Evolutionary conservation across 2,329 filamentous ascomycete genomes (phyloP).

Genomic region (Paecilomyces dactylethromorphus): DNA sequence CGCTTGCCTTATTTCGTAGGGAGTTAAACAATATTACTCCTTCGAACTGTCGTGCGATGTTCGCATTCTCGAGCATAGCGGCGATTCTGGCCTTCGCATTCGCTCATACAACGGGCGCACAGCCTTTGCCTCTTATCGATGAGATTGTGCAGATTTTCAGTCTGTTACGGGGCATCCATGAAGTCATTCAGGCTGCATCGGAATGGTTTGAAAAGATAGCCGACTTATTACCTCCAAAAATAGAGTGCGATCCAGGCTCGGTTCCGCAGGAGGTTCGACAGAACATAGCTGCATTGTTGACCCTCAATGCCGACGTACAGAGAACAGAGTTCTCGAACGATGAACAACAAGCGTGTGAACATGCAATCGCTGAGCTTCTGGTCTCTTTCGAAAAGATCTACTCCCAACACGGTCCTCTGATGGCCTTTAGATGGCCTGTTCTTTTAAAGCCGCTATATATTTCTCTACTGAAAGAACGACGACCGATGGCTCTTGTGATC

Average conservation of each 20-base stretch:
- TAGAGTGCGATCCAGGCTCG: slow-evolving; percentile 6
- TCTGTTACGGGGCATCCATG: slow-evolving; percentile 21
- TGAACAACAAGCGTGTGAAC: slow-evolving; percentile 14
- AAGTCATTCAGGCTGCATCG: slow-evolving; percentile 16
- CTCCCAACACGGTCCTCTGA: slow-evolving; percentile 10
- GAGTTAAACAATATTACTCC: slow-evolving; percentile 17
- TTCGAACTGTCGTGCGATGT: slow-evolving; percentile 25
- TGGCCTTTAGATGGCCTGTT: slow-evolving; percentile 53
- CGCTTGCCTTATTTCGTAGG: slow-evolving; percentile 18
- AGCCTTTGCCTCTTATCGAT: slow-evolving; percentile 12
- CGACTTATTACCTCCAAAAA: slow-evolving; percentile 5
- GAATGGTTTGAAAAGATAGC: slow-evolving; percentile 14
- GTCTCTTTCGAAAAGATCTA: slow-evolving; percentile 13
- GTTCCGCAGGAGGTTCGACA: slow-evolving; percentile 13
- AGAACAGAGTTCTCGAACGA: slow-evolving; percentile 10
- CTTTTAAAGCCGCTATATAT: slow-evolving; percentile 60
- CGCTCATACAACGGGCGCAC: slow-evolving; percentile 11
- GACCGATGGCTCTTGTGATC: slow-evolving; percentile 57
- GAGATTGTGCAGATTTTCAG: slow-evolving; percentile 18
- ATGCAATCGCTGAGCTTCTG: slow-evolving; percentile 14
- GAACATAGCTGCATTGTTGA: slow-evolving; percentile 4
- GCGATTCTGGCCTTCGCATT: slow-evolving; percentile 24
- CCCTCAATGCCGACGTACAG: slow-evolving; percentile 9
- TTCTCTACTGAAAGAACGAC: slow-evolving; percentile 52
- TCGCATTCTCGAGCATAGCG: slow-evolving; percentile 24